Conservation (phyloP, 345 rosid species). For the Rhizophora apiculata region DNA sequence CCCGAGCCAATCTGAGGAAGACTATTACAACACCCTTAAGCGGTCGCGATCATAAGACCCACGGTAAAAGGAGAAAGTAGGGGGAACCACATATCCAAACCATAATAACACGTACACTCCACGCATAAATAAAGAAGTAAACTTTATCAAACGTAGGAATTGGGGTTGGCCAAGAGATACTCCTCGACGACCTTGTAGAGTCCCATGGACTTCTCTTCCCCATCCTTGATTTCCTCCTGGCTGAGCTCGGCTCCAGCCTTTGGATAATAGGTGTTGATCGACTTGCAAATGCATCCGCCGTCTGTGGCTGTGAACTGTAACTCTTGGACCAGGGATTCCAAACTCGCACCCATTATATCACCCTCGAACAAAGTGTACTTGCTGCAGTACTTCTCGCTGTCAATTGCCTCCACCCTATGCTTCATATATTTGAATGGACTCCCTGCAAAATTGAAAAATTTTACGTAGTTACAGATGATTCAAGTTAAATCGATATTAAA, state of each 20-base stretch:
- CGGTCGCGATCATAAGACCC: no score
- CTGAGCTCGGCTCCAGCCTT: neutral
- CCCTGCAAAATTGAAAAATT: neutral
- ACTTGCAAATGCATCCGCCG: neutral
- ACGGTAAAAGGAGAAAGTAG: no score
- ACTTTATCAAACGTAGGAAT: neutral
- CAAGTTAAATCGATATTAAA: no score
- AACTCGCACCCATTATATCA: neutral
- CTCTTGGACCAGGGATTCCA: neutral
- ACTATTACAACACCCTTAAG: no score
- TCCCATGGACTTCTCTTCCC: neutral
- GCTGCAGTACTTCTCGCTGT: neutral
- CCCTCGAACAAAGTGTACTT: slow-evolving; percentile 1
- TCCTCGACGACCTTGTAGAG: neutral
- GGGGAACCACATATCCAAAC: no score
- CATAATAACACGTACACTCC: no score
- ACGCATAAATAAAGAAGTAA: no score
- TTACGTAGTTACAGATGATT: neutral
- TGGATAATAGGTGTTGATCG: neutral
- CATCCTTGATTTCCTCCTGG: neutral
- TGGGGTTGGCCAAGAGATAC: neutral
- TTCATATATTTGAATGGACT: neutral
- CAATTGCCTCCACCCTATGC: neutral
- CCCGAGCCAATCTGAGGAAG: no score
- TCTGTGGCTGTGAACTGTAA: neutral